Evolutionary conservation across 2,329 filamentous ascomycete species (phyloP).

Genomic region (Claviceps africana): DNA sequence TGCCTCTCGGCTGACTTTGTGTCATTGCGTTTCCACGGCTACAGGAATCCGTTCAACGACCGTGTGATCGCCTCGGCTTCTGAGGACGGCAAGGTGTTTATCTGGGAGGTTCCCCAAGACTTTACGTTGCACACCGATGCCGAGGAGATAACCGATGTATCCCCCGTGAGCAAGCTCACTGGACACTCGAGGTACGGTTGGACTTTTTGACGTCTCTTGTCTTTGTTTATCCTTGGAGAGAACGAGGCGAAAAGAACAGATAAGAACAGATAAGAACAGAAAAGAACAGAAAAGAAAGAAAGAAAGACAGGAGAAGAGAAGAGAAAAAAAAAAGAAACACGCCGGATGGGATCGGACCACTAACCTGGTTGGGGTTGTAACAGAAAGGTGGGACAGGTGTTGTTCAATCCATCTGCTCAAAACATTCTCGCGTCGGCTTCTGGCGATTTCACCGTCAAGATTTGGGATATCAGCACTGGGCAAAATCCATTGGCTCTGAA

Average conservation of each 20-base stretch:
- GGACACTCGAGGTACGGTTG: slow-evolving; percentile 64
- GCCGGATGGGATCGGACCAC: neutral
- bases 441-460: slow-evolving; percentile 85
- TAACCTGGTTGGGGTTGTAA: neutral
- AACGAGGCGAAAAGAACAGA: neutral
- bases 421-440: slow-evolving; percentile 92
- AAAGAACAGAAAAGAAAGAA: no score
- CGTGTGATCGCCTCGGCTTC: slow-evolving; percentile 82
- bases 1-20: neutral
- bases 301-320: neutral
- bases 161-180: slow-evolving; percentile 65
- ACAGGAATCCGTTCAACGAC: slow-evolving; percentile 92
- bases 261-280: neutral
- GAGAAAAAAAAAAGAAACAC: neutral
- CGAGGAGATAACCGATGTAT: slow-evolving; percentile 70
- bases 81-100: slow-evolving; percentile 91
- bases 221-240: neutral
- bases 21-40: neutral
- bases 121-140: slow-evolving; percentile 77
- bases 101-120: slow-evolving; percentile 85
- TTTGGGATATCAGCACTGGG: slow-evolving; percentile 84
- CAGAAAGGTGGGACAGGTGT: slow-evolving; percentile 93
- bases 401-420: slow-evolving; percentile 93
- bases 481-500: slow-evolving; percentile 62
- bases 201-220: neutral